phyloP scores from a whole-genome alignment of 2,329 filamentous ascomycete species.

The Cryphonectria parasitica region DNA sequence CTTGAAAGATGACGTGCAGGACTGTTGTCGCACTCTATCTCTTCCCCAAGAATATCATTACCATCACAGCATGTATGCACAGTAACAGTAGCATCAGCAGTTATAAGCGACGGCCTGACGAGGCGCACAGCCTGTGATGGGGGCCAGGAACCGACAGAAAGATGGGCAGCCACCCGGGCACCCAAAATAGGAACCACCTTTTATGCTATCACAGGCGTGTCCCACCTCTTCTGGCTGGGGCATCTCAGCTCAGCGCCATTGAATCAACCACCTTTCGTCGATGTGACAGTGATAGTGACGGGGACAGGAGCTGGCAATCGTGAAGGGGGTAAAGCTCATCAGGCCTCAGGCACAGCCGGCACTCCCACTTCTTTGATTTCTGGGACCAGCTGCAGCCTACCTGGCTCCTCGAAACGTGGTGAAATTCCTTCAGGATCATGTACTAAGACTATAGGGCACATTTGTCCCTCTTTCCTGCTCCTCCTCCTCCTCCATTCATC shows the following conservation, averaged over 20 bases:
- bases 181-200: conserved; percentile 11
- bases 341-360: neutral
- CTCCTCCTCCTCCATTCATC: neutral
- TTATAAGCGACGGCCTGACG: neutral
- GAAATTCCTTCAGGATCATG: conserved; percentile 1
- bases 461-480: neutral
- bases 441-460: neutral
- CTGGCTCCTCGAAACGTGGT: neutral
- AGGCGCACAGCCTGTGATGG: neutral
- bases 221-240: neutral
- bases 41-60: too few species aligned
- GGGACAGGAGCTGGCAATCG: neutral
- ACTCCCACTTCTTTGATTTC: neutral
- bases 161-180: neutral
- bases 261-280: neutral
- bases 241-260: neutral
- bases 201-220: neutral
- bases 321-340: neutral
- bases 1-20: neutral
- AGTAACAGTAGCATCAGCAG: neutral
- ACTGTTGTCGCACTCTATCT: neutral
- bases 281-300: neutral
- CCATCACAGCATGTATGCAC: neutral
- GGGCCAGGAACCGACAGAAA: neutral
- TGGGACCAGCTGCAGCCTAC: neutral